Base-by-base conservation (phyloP, 352 stramenopile species). In the Phytophthora multivora region DNA sequence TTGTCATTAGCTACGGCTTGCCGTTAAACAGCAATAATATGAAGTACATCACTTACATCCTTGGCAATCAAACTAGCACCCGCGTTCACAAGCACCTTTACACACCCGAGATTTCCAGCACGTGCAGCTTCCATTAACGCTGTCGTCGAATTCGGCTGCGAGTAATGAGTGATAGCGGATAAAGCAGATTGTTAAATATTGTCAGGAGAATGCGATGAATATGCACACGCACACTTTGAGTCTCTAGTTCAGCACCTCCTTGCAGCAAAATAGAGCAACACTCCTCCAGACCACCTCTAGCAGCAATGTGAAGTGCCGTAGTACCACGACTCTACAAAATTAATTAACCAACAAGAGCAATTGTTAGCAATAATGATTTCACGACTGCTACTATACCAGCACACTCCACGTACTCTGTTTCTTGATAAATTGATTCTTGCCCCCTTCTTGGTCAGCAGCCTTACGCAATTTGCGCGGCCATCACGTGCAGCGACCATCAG, bases 41-140 rank as follows among this genome's bases (percentile, higher is more conserved):
- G n/a, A 46, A 46, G 4, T 15, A 40, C 9, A 19, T 12, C 11
- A 74, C 79, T 62, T 80, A 95, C 86, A 75, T 95, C 86, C 75
- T 89, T 90, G 1, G 78, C 85, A 15, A 79, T 63, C 12, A 93
- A 61, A 52, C 70, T 91, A 11, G 86, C 78, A 31, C 86, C 86
- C 26, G 80, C 79, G 16, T 91, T 59, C 4, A 86, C 81, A 35
- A 95, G 68, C 2, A 90, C 31, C 33, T 82, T 88, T 5, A 95
- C 85, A 60, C 83, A 91, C 0, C 79, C 80, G 5, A 93, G 70
- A 46, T 93, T 91, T 28, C 84, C 86, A 10, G 84, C 86, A 26
- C 86, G 84, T 21, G 86, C 86, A 46, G 86, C 86, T 80, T 95
- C 86, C 86, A 95, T 95, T 30, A 95, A 55, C 13, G 86, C 86